Percentiles rank a stretch among this genome's conserved stretches.
Conservation (phyloP, 768 basidiomycete genomes). For the Macrolepiota dolichaula region DNA sequence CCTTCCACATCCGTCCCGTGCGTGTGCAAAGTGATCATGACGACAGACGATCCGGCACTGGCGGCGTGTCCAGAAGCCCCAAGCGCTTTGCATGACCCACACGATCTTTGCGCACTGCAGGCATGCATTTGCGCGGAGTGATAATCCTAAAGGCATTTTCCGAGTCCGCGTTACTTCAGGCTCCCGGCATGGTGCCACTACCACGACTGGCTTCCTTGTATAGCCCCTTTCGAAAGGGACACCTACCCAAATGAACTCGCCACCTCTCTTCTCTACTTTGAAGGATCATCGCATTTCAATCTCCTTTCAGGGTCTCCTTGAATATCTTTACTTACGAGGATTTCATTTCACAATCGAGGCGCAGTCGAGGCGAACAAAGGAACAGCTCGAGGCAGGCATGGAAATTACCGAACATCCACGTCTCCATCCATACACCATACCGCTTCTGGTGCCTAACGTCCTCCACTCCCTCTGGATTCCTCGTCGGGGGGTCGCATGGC, state of each 20-base stretch:
- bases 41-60: constrained; percentile 1
- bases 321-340: background rate
- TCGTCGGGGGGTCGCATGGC: background rate
- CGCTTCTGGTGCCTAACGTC: background rate
- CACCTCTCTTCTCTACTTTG: background rate
- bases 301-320: background rate
- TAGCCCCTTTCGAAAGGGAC: background rate
- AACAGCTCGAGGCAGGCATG: background rate
- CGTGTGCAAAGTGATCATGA: background rate
- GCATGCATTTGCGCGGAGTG: background rate
- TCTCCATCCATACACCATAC: background rate
- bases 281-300: background rate
- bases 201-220: background rate
- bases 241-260: background rate
- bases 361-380: background rate
- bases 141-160: background rate
- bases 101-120: background rate
- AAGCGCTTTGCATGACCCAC: background rate
- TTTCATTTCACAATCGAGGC: background rate
- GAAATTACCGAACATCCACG: background rate
- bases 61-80: background rate
- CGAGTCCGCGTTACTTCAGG: constrained; percentile 2
- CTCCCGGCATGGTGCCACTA: background rate
- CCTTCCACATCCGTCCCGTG: background rate
- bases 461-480: background rate